These are phyloP conservation scores for Neurospora sp. DNA, from an alignment of 495 filamentous ascomycete genomes.

Conservation along the genomic window DNA sequence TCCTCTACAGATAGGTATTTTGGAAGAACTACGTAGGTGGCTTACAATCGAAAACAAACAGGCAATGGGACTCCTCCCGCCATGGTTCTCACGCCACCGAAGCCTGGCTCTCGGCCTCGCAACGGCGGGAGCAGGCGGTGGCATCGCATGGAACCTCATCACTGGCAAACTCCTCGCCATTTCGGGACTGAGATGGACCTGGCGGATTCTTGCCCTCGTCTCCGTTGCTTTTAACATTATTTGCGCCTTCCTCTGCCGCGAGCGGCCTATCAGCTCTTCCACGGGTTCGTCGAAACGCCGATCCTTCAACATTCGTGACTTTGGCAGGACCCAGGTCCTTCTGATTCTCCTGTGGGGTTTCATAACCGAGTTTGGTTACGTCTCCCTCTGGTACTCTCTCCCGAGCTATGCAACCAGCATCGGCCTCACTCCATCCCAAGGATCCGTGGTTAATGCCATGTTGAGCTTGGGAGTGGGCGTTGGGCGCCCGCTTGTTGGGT, in stretches of 20 bases:
- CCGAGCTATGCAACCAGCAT: conserved; percentile 52
- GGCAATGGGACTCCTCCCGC: conserved; percentile 50
- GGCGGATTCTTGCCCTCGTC: conserved; percentile 46
- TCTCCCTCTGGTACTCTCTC: conserved; percentile 53
- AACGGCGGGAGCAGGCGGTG: conserved; percentile 56
- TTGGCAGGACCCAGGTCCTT: conserved; percentile 43
- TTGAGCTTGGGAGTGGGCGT: conserved; percentile 55
- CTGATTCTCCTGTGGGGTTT: conserved; percentile 54
- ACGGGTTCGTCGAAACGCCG: conserved; percentile 32
- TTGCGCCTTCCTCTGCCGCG: conserved; percentile 45
- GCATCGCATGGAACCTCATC: conserved; percentile 43
- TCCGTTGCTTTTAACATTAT: conserved; percentile 40
- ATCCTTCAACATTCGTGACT: conserved; percentile 1
- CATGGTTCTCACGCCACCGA: conserved; percentile 58
- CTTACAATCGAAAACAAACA: neutral
- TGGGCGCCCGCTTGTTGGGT: conserved; percentile 55
- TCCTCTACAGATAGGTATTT: neutral
- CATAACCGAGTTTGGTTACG: conserved; percentile 59
- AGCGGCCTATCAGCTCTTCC: conserved; percentile 38
- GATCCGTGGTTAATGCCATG: conserved; percentile 53
- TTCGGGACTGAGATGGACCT: conserved; percentile 46
- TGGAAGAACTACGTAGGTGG: neutral
- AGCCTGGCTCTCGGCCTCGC: conserved; percentile 59
- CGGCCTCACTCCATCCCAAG: conserved; percentile 50
- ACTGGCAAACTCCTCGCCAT: conserved; percentile 45